phyloP scores from a whole-genome alignment of 2,329 filamentous ascomycete genomes.

The Apiospora saccharicola region DNA sequence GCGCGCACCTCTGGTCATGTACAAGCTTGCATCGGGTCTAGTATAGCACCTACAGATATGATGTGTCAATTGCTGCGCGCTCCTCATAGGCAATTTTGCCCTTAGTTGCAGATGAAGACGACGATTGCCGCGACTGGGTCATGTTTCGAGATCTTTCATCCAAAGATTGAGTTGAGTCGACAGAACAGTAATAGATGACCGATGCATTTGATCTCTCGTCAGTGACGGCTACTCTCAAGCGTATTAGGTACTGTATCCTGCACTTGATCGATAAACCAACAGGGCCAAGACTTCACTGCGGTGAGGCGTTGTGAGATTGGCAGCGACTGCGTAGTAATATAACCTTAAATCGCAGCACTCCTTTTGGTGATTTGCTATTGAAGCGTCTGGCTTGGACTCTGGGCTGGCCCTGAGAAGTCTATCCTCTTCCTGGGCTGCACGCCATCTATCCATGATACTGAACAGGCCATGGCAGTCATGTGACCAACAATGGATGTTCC shows the following conservation, averaged over 20 bases:
- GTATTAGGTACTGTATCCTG: too few species aligned
- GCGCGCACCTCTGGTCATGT: not conserved
- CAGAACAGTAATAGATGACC: not conserved
- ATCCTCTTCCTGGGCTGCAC: not conserved
- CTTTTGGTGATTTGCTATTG: not conserved
- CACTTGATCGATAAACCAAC: not conserved
- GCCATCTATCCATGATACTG: not conserved
- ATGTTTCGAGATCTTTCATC: conserved; percentile 3
- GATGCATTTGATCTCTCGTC: not conserved
- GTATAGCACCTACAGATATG: not conserved
- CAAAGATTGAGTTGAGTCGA: not conserved
- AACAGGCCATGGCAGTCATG: not conserved
- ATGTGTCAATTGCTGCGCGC: not conserved
- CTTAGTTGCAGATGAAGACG: not conserved
- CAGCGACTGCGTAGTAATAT: not conserved
- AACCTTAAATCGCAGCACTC: conserved; percentile 6
- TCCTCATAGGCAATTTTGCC: not conserved
- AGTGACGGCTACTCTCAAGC: not conserved
- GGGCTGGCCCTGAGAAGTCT: not conserved
- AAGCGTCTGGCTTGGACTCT: not conserved
- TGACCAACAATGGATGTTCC: not conserved
- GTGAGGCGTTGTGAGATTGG: conserved; percentile 3
- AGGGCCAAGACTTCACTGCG: not conserved
- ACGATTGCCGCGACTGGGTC: not conserved
- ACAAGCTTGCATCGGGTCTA: not conserved